Percentiles rank a stretch among this genome's conserved stretches.
These are phyloP conservation scores for Periconia digitata DNA, from an alignment of 2,329 filamentous ascomycete genomes.

Conservation along the genomic window DNA sequence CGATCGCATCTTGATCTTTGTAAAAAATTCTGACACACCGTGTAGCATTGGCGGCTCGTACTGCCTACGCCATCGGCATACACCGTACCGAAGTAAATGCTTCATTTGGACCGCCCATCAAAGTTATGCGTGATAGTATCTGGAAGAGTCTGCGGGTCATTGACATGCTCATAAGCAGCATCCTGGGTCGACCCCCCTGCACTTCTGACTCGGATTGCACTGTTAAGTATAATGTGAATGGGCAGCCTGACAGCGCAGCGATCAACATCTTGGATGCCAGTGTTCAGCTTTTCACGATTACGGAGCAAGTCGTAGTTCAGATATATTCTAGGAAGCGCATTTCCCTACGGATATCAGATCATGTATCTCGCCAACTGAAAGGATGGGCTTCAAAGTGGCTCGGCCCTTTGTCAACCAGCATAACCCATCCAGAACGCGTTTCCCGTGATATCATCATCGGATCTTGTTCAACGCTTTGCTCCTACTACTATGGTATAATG, in stretches of 20 bases:
- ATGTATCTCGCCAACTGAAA: slow-evolving; percentile 46
- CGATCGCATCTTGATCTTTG: not conserved
- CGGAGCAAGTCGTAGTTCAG: slow-evolving; percentile 51
- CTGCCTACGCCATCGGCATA: slow-evolving; percentile 55
- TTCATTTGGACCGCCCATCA: slow-evolving; percentile 48
- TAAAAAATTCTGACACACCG: not conserved
- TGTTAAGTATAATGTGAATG: slow-evolving; percentile 40
- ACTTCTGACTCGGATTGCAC: slow-evolving; percentile 55
- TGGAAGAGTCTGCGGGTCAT: slow-evolving; percentile 57
- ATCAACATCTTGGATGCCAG: slow-evolving; percentile 35
- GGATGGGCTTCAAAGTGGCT: slow-evolving; percentile 44
- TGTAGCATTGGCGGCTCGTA: slow-evolving; percentile 49
- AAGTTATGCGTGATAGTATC: slow-evolving; percentile 50
- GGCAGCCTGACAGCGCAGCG: slow-evolving; percentile 17
- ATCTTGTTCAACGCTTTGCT: slow-evolving; percentile 53
- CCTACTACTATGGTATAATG: slow-evolving; percentile 59
- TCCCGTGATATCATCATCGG: slow-evolving; percentile 38
- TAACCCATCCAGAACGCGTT: slow-evolving; percentile 21
- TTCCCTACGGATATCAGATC: slow-evolving; percentile 43
- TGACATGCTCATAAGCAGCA: slow-evolving; percentile 55
- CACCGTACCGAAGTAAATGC: slow-evolving; percentile 56
- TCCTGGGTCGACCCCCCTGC: slow-evolving; percentile 55
- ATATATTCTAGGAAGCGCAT: slow-evolving; percentile 48
- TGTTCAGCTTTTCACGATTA: slow-evolving; percentile 52
- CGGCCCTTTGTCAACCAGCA: slow-evolving; percentile 28